phyloP scores from a whole-genome alignment of 2,329 filamentous ascomycete species.

The Xenoacremonium recifei region DNA sequence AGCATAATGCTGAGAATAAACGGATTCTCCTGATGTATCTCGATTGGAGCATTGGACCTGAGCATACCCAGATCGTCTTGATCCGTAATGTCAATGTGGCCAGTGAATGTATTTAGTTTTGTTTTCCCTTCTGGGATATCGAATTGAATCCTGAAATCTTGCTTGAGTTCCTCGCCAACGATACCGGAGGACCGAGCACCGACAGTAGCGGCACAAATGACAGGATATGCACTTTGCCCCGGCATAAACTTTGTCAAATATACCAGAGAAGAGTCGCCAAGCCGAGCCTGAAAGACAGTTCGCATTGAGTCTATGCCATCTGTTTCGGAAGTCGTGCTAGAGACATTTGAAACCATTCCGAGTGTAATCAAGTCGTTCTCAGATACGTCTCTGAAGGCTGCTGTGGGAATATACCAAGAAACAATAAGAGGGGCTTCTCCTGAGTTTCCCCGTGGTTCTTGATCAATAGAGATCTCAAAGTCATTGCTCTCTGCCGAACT shows the following conservation, averaged over 20 bases:
- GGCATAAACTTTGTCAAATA: constrained; percentile 38
- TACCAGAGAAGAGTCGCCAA: constrained; percentile 29
- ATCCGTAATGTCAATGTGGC: constrained; percentile 37
- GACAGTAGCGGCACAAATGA: too few species aligned
- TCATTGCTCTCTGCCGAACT: constrained; percentile 27
- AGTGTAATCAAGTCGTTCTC: constrained; percentile 31
- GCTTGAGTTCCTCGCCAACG: too few species aligned
- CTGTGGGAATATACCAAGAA: constrained; percentile 40
- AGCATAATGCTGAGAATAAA: constrained; percentile 42
- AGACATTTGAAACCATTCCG: constrained; percentile 23
- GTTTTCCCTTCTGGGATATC: constrained; percentile 28
- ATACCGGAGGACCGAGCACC: too few species aligned
- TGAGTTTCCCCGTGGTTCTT: constrained; percentile 35
- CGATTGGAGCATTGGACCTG: constrained; percentile 35
- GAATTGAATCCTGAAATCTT: too few species aligned
- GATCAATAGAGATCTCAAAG: constrained; percentile 30
- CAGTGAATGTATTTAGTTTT: constrained; percentile 35
- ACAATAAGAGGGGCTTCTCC: constrained; percentile 38
- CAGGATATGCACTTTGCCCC: constrained; percentile 29
- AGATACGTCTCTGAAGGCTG: constrained; percentile 32
- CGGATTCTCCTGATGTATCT: constrained; percentile 36
- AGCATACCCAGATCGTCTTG: constrained; percentile 35
- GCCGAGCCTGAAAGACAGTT: constrained; percentile 30
- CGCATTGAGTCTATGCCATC: constrained; percentile 24
- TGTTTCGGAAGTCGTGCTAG: constrained; percentile 22